These are phyloP conservation scores for Solanum peruvianum DNA, from an alignment of 257 asterid species.

Conservation along the genomic window DNA sequence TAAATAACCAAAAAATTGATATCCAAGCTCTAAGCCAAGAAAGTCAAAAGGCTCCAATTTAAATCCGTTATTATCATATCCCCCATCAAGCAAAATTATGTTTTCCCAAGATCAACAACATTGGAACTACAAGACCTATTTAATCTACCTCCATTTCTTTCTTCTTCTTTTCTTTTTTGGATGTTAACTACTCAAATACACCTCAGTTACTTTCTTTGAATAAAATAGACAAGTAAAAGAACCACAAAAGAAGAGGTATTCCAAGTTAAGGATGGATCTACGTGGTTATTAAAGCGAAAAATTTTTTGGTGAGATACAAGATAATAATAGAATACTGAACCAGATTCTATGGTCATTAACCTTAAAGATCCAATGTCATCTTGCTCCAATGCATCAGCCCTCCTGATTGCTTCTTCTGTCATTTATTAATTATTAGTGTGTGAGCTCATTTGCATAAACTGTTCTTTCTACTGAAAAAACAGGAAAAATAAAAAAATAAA, in stretches of 20 bases:
- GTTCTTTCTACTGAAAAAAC: background rate
- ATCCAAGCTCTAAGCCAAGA: background rate
- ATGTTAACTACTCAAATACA: background rate
- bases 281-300: background rate
- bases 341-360: slow-evolving; percentile 20
- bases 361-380: slow-evolving; percentile 62
- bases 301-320: background rate
- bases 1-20: background rate
- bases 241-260: background rate
- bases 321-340: background rate
- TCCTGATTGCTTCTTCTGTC: slow-evolving; percentile 79
- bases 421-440: background rate
- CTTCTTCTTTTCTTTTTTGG: background rate
- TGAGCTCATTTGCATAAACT: background rate
- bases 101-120: background rate
- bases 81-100: background rate
- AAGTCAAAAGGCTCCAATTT: background rate
- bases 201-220: background rate
- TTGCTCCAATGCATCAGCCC: slow-evolving; percentile 63
- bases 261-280: background rate
- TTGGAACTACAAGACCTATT: background rate
- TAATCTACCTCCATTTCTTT: background rate
- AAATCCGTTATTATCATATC: background rate
- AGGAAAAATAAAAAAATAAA: background rate
- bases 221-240: background rate